Base-by-base conservation (phyloP, 192 early-diverging fungal species). In the Backusella australiensis region DNA sequence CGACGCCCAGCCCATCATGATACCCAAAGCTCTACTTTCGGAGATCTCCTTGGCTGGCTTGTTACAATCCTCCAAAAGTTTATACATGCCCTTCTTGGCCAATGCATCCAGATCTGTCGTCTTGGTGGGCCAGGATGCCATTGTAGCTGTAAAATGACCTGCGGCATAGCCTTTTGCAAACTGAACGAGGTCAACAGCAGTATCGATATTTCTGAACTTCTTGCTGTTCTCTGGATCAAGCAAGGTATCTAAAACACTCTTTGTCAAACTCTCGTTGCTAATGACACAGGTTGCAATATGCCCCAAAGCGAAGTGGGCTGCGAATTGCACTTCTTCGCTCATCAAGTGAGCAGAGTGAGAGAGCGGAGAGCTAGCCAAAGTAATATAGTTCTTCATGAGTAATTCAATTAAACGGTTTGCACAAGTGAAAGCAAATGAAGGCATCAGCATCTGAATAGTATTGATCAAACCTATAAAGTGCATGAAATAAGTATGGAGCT, bases 281-380 rank as follows among this genome's bases (percentile, higher is more conserved):
- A 81, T 75, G 6, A 78, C 41, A 39, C 69, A 81, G 12, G 73
- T 70, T 15, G 76, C 68, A n/a, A 81, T 49, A 42, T 78, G 67
- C 0, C 80, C 80, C 17, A 78, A 34, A 12, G 69, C 74, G 21
- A 74, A 81, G n/a, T 73, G 41, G 15, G 73, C 73, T 26, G 73
- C 76, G 52, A 74, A 81, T 23, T 81, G 80, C 3, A 81, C 80
- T 56, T 81, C 80, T 67, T 81, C 80, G 38, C 77, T 81, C 67
- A 72, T 72, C n/a, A 77, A 21, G 6, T 68, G 72, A 15, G 77
- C 42, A 14, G 77, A 74, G n/a, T 53, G 66, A 1, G 77, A 38
- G 3, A 71, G 44, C 2, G 70, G 70, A 2, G 70, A 71, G 42
- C 53, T 63, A 12, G 56, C 56, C 56, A 63, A 29, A 8, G 41